Conservation (phyloP, 2,329 filamentous ascomycete species). For the Chrysoporthe cubensis region DNA sequence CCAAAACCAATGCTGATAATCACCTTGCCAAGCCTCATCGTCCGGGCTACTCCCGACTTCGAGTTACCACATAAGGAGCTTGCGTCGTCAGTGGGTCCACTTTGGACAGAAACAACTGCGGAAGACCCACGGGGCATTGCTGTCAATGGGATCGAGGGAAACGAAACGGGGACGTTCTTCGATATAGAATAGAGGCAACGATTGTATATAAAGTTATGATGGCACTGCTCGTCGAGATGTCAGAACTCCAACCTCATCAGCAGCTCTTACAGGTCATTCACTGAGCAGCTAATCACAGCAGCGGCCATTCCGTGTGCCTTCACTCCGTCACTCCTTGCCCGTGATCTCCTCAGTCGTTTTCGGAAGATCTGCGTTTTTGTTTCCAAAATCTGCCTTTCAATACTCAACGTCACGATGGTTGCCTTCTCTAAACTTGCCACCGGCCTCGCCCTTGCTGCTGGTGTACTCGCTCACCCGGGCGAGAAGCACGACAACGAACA, state of each 20-base stretch:
- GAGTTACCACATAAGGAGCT: background rate
- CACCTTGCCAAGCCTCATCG: constrained; percentile 1
- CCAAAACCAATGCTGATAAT: constrained; percentile 2
- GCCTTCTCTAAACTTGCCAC: constrained; percentile 22
- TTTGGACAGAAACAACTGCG: background rate
- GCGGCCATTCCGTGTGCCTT: background rate
- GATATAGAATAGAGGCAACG: background rate
- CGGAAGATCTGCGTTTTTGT: background rate
- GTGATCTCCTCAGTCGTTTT: background rate
- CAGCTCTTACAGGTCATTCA: background rate
- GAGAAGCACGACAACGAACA: constrained; percentile 36
- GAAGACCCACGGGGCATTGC: background rate
- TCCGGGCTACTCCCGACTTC: background rate
- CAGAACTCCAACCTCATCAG: background rate
- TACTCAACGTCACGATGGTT: constrained; percentile 21
- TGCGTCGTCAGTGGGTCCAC: constrained; percentile 1
- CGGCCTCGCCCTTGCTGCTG: constrained; percentile 30
- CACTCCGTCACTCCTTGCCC: background rate
- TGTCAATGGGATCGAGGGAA: background rate
- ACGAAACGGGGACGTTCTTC: background rate
- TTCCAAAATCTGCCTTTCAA: background rate
- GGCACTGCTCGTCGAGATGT: background rate
- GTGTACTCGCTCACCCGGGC: constrained; percentile 39
- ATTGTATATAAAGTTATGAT: constrained; percentile 5
- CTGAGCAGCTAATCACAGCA: background rate